phyloP scores from a whole-genome alignment of 495 filamentous ascomycete genomes.

The Thozetella sp. region DNA sequence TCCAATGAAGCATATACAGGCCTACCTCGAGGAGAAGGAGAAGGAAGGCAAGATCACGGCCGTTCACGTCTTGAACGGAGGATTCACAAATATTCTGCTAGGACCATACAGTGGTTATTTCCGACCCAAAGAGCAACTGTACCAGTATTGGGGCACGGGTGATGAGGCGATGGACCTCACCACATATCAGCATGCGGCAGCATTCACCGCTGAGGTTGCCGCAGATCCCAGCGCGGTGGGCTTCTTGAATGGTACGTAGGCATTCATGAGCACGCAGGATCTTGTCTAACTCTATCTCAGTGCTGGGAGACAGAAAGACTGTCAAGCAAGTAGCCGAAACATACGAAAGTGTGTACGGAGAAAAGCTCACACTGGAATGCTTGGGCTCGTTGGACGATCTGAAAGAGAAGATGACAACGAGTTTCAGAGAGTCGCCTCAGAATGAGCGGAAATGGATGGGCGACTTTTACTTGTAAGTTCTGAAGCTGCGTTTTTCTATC shows the following conservation, averaged over 20 bases:
- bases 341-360: slow-evolving; percentile 26
- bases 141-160: slow-evolving; percentile 34
- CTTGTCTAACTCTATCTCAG: slow-evolving; percentile 9
- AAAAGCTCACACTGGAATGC: slow-evolving; percentile 27
- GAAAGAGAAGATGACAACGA: slow-evolving; percentile 29
- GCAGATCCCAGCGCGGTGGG: slow-evolving; percentile 25
- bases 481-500: not conserved
- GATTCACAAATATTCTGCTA: slow-evolving; percentile 27
- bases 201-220: slow-evolving; percentile 35
- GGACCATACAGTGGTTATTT: slow-evolving; percentile 16
- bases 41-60: slow-evolving; percentile 32
- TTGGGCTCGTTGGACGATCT: slow-evolving; percentile 33
- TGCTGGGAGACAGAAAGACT: slow-evolving; percentile 28
- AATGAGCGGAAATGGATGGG: slow-evolving; percentile 20
- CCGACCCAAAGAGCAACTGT: slow-evolving; percentile 15
- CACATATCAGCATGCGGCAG: slow-evolving; percentile 31
- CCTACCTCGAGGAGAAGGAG: slow-evolving; percentile 38
- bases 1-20: slow-evolving; percentile 41
- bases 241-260: slow-evolving; percentile 26
- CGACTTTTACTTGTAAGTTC: slow-evolving; percentile 23
- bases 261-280: not conserved
- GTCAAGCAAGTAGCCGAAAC: slow-evolving; percentile 24
- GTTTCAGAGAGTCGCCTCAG: slow-evolving; percentile 7
- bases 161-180: slow-evolving; percentile 35
- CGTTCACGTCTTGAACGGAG: slow-evolving; percentile 33